Conservation (phyloP, 2,329 filamentous ascomycete genomes). For the Penicillium nordicum region DNA sequence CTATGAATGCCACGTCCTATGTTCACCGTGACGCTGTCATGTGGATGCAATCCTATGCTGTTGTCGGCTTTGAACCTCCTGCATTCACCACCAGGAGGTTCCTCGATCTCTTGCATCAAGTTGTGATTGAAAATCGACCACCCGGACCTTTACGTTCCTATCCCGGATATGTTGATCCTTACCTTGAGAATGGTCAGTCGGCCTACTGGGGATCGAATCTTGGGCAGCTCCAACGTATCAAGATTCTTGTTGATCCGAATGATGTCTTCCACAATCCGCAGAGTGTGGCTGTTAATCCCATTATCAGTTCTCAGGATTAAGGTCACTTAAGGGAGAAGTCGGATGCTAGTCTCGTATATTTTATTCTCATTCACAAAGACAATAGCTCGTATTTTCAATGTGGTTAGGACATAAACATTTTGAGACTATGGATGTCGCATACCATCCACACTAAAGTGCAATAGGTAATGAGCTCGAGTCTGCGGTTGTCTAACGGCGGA, state of each 20-base stretch:
- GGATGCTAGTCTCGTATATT: background rate
- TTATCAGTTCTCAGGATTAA: background rate
- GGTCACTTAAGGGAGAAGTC: background rate
- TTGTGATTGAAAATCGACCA: constrained; percentile 30
- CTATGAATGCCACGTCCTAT: constrained; percentile 58
- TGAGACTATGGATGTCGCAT: too few relatives aligned
- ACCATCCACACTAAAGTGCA: background rate
- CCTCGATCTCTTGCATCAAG: constrained; percentile 50
- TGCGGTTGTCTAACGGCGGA: background rate
- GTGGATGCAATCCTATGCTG: constrained; percentile 61
- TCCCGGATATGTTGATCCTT: constrained; percentile 61
- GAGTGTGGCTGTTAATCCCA: constrained; percentile 32
- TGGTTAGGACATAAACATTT: too few relatives aligned
- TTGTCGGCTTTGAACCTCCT: constrained; percentile 45
- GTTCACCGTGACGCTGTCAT: constrained; percentile 62
- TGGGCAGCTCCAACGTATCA: constrained; percentile 48
- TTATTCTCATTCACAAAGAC: too few relatives aligned
- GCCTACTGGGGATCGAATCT: constrained; percentile 58
- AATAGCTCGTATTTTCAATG: too few relatives aligned
- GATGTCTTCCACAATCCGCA: constrained; percentile 60
- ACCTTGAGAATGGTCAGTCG: constrained; percentile 45
- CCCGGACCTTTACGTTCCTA: constrained; percentile 51
- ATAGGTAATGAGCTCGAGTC: background rate
- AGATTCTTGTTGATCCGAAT: constrained; percentile 51
- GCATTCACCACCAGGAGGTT: constrained; percentile 50